Conservation (phyloP, 2,329 filamentous ascomycete species). For the Calonectria naviculata region DNA sequence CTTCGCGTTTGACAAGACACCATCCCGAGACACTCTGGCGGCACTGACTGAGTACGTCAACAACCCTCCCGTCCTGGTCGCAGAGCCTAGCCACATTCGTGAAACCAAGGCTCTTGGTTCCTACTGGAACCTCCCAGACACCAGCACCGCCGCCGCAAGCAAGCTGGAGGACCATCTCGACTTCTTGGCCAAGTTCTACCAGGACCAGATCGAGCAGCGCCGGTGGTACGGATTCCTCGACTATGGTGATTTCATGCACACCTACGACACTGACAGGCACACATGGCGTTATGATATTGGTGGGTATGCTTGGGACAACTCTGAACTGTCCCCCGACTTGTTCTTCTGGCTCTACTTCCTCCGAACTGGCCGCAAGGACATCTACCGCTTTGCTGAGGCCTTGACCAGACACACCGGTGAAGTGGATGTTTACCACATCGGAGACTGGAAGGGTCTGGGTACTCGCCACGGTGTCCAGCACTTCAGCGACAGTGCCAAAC, state of each 20-base stretch:
- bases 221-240: constrained; percentile 74
- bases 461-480: constrained; percentile 73
- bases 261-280: constrained; percentile 69
- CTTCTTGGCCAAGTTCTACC: constrained; percentile 67
- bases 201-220: constrained; percentile 64
- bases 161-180: constrained; percentile 64
- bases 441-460: constrained; percentile 68
- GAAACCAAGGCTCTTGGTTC: constrained; percentile 64
- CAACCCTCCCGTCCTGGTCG: constrained; percentile 62
- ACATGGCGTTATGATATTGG: constrained; percentile 73
- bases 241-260: constrained; percentile 72
- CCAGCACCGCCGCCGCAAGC: constrained; percentile 33
- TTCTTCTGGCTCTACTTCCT: constrained; percentile 74
- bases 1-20: constrained; percentile 63
- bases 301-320: constrained; percentile 74
- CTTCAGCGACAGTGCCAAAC: constrained; percentile 70
- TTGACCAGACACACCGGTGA: constrained; percentile 69
- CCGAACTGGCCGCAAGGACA: constrained; percentile 65
- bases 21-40: constrained; percentile 57
- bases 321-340: constrained; percentile 70
- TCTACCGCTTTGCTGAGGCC: constrained; percentile 69
- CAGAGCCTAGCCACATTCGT: constrained; percentile 60
- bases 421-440: constrained; percentile 71
- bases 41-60: constrained; percentile 57
- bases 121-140: constrained; percentile 62